Evolutionary conservation across 2,329 filamentous ascomycete species (phyloP).

Genomic region (Acrocalymma vagum): DNA sequence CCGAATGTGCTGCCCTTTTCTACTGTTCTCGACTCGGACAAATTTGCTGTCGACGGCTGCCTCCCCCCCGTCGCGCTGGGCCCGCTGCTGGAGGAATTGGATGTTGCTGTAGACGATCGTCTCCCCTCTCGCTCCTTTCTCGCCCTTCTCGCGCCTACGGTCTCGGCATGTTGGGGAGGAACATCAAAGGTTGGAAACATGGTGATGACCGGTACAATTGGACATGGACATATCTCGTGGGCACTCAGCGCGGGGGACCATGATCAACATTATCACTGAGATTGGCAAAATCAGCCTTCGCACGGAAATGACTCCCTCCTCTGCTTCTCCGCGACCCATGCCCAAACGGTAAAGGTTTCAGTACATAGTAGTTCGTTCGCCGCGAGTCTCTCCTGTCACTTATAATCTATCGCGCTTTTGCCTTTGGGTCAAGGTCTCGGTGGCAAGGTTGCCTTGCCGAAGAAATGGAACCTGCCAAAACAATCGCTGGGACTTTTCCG

Average conservation of each 20-base stretch:
- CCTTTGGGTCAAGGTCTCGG: background rate
- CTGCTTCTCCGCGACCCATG: slow-evolving; percentile 6
- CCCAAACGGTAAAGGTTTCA: slow-evolving; percentile 12
- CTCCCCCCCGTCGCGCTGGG: slow-evolving; percentile 12
- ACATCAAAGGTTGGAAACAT: slow-evolving; percentile 40
- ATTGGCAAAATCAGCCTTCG: slow-evolving; percentile 7
- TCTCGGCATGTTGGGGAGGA: slow-evolving; percentile 34
- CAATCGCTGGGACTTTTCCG: background rate
- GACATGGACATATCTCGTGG: no score
- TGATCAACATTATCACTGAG: slow-evolving; percentile 13
- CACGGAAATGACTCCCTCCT: slow-evolving; percentile 9
- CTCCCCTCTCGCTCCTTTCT: slow-evolving; percentile 28
- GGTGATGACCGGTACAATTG: slow-evolving; percentile 13
- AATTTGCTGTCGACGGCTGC: slow-evolving; percentile 9
- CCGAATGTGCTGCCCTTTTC: slow-evolving; percentile 18
- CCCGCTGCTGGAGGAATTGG: slow-evolving; percentile 31
- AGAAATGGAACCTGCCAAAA: background rate
- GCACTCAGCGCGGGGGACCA: slow-evolving; percentile 10
- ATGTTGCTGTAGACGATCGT: slow-evolving; percentile 27
- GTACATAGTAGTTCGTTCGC: slow-evolving; percentile 1
- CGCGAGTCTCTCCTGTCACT: background rate
- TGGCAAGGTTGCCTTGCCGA: background rate
- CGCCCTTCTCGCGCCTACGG: slow-evolving; percentile 31
- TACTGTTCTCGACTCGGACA: slow-evolving; percentile 12
- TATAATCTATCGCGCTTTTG: background rate